phyloP scores from a whole-genome alignment of 2,329 filamentous ascomycete genomes.

The Pseudocercospora crystallina region DNA sequence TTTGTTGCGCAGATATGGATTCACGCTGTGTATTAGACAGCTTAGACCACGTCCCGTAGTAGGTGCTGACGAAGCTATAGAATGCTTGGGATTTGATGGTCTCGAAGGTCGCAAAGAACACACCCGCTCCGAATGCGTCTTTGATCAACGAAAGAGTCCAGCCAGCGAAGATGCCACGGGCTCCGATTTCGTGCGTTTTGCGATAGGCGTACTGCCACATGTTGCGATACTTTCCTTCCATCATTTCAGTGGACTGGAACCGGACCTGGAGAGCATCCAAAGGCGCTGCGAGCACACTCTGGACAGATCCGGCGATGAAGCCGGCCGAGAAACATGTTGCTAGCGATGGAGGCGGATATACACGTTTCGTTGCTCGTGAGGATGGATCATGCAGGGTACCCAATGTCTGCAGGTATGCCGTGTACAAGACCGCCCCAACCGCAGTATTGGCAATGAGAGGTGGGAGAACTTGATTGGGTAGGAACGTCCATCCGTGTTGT shows the following conservation, averaged over 20 bases:
- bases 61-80: conserved; percentile 69
- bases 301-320: conserved; percentile 65
- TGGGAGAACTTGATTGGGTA: conserved; percentile 75
- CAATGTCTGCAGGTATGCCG: conserved; percentile 70
- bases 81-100: conserved; percentile 72
- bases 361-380: conserved; percentile 58
- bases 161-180: conserved; percentile 71
- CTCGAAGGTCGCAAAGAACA: conserved; percentile 76
- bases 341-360: conserved; percentile 68
- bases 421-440: conserved; percentile 73
- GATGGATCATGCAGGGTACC: conserved; percentile 66
- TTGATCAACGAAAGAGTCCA: conserved; percentile 69
- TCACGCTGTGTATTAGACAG: conserved; percentile 36
- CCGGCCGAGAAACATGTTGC: conserved; percentile 68
- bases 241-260: conserved; percentile 63
- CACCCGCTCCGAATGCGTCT: conserved; percentile 66
- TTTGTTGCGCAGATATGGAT: conserved; percentile 30
- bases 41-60: conserved; percentile 55
- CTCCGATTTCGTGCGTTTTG: conserved; percentile 69
- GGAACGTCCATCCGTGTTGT: conserved; percentile 70
- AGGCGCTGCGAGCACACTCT: conserved; percentile 71
- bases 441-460: conserved; percentile 72
- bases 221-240: conserved; percentile 61
- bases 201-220: conserved; percentile 67
- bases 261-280: conserved; percentile 73